A percentile compares a stretch with the other conserved stretches of the same genome.
Conservation (phyloP, 352 stramenopile species). For the Globisporangium irregulare region DNA sequence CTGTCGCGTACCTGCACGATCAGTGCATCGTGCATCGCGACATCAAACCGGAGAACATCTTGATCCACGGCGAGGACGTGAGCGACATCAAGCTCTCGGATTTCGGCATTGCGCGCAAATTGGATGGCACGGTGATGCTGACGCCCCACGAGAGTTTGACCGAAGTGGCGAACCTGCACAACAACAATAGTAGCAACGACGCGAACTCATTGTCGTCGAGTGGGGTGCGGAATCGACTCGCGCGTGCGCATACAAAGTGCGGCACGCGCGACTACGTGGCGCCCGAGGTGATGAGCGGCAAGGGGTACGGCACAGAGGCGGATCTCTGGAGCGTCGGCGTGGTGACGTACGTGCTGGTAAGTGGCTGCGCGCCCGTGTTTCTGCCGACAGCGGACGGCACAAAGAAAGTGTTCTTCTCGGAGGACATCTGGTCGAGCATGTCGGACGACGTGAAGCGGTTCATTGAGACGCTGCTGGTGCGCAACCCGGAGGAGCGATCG, state of each 20-base stretch:
- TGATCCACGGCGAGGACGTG: conserved; percentile 63
- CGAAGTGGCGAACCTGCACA: conserved; percentile 58
- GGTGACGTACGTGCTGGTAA: conserved; percentile 89
- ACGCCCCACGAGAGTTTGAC: conserved; percentile 72
- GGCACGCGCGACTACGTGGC: conserved; percentile 83
- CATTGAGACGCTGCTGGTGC: conserved; percentile 70
- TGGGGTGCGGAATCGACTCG: conserved; percentile 65
- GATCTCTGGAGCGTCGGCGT: conserved; percentile 94
- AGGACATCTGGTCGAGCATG: conserved; percentile 58
- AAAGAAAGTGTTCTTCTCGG: conserved; percentile 73
- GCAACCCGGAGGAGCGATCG: conserved; percentile 70
- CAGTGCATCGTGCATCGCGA: conserved; percentile 84
- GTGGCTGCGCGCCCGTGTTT: conserved; percentile 75
- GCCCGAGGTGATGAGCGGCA: conserved; percentile 83
- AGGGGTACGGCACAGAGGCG: conserved; percentile 92
- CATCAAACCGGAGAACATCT: conserved; percentile 86
- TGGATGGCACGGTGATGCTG: conserved; percentile 54
- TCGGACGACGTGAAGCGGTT: conserved; percentile 66
- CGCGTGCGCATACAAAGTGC: conserved; percentile 76
- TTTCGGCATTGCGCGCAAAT: conserved; percentile 77
- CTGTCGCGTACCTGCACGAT: conserved; percentile 82
- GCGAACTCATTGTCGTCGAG: conserved; percentile 11
- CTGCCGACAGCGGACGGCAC: conserved; percentile 54
- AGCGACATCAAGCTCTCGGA: conserved; percentile 81
- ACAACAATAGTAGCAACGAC: conserved; percentile 18